Evolutionary conservation across 2,329 filamentous ascomycete genomes (phyloP), one percentile per base, ranked within the genome.

Genomic region (Pseudogymnoascus sp.): DNA sequence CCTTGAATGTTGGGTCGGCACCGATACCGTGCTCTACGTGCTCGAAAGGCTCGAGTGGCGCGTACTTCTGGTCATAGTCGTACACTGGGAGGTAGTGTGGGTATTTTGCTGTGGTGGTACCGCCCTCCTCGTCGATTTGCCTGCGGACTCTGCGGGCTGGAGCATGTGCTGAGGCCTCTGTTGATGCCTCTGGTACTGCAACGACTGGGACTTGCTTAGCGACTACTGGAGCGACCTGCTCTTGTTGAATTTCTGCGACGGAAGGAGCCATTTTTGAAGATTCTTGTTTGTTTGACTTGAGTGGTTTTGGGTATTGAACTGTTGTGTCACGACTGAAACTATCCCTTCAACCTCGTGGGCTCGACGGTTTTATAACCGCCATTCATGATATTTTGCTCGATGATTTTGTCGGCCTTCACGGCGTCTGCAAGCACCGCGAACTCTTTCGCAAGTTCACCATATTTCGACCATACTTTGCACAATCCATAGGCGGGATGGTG

Each of bases 21-120:
- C 91, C 86, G 68, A 86, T 86, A 67, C 89, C 89, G 68, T 88
- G 88, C 61, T 93, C 89, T 65, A 84, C 82, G 71, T 91, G 87
- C 70, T 87, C 80, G 68, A 91, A 92, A 0, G 81, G 83, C 64
- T 86, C 76, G 6, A 90, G 79, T 5, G 88, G 86, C 61, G 83
- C 79, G 68, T 86, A 89, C 65, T 79, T 79, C 73, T 85, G 81
- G 65, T 84, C 78, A 39, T 79, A 77, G 68, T 88, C 81, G 87
- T 87, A 90, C 1, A 83, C 85, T 1, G 88, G 87, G 7, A 91
- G 81, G 71, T 92, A 92, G 69, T 90, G 79, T 3, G 85, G 85
- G 66, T 89, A 92, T 70, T 84, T 65, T 31, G 66, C 64, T 37
- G 62, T 62, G 10, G 65, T 67, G 26, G 64, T 67, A 2, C 66